Conservation (phyloP, 805 yeast species). For the Suhomyces xylopsoci region DNA sequence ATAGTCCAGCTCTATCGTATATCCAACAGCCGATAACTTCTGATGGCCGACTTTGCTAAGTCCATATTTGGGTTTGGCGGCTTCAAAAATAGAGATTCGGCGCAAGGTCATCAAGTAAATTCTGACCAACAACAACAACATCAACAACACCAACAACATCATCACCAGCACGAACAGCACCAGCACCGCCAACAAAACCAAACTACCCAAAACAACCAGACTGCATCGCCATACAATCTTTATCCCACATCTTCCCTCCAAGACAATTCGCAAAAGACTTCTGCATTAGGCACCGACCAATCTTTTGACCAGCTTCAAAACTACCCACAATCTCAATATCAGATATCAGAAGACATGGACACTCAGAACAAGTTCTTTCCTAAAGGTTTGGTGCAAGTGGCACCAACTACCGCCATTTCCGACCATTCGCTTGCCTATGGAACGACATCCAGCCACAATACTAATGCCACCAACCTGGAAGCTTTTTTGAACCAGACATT, state of each 20-base stretch:
- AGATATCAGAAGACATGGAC: constrained; percentile 2
- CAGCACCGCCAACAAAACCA: background rate
- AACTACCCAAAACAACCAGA: background rate
- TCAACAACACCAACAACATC: constrained; percentile 1
- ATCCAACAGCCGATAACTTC: background rate
- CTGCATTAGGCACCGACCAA: background rate
- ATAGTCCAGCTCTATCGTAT: background rate
- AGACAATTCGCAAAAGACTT: background rate
- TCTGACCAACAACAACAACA: constrained; percentile 3
- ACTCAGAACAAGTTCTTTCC: constrained; percentile 28
- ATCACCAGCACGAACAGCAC: background rate
- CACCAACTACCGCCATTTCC: constrained; percentile 69
- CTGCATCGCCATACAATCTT: constrained; percentile 3
- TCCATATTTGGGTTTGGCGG: constrained; percentile 41
- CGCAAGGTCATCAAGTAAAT: constrained; percentile 1
- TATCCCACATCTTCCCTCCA: constrained; percentile 1
- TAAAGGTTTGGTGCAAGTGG: constrained; percentile 34
- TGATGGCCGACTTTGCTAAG: constrained; percentile 46
- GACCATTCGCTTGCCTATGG: constrained; percentile 65
- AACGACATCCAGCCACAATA: constrained; percentile 43
- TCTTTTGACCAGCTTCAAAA: background rate
- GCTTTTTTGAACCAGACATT: constrained; percentile 24
- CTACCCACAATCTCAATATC: constrained; percentile 4
- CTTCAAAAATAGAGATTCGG: constrained; percentile 27
- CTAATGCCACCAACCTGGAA: constrained; percentile 15